phyloP scores from a whole-genome alignment of 2,329 filamentous ascomycete species.

The Cladosporium sp. region DNA sequence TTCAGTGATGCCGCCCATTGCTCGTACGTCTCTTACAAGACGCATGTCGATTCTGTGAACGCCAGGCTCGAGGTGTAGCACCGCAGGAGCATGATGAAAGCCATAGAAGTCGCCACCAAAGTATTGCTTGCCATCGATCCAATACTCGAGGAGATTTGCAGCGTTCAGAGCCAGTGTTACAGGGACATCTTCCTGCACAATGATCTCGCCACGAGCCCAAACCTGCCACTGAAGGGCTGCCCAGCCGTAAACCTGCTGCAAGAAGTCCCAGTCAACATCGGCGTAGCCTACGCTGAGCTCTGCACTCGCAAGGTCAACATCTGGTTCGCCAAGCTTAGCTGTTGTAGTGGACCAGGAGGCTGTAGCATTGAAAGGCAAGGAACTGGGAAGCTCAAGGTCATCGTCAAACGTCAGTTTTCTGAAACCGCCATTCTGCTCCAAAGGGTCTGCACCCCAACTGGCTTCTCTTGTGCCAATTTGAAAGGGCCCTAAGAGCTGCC shows the following conservation, averaged over 20 bases:
- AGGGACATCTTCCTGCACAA: conserved; percentile 30
- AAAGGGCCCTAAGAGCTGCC: conserved; percentile 56
- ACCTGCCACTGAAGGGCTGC: conserved; percentile 55
- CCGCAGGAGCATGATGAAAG: conserved; percentile 47
- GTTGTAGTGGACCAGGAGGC: conserved; percentile 45
- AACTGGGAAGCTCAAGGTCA: conserved; percentile 44
- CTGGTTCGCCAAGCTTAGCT: conserved; percentile 29
- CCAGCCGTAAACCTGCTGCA: conserved; percentile 56
- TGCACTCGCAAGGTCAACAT: conserved; percentile 30
- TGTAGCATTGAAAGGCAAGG: conserved; percentile 48
- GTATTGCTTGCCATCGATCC: conserved; percentile 48
- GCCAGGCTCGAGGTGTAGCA: conserved; percentile 48
- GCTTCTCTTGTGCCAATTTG: conserved; percentile 57
- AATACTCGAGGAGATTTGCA: conserved; percentile 50
- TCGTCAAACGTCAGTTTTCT: conserved; percentile 41
- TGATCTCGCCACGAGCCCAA: conserved; percentile 52
- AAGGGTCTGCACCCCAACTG: conserved; percentile 56
- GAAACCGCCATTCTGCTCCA: conserved; percentile 53
- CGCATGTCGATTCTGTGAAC: conserved; percentile 50
- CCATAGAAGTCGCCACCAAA: conserved; percentile 57
- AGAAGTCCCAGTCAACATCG: conserved; percentile 50
- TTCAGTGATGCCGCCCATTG: conserved; percentile 48
- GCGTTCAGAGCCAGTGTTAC: conserved; percentile 42
- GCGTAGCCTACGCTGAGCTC: conserved; percentile 45
- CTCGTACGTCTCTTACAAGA: conserved; percentile 53